Evolutionary conservation across 352 stramenopile genomes (phyloP).

Genomic region (Pythium periplocum): DNA sequence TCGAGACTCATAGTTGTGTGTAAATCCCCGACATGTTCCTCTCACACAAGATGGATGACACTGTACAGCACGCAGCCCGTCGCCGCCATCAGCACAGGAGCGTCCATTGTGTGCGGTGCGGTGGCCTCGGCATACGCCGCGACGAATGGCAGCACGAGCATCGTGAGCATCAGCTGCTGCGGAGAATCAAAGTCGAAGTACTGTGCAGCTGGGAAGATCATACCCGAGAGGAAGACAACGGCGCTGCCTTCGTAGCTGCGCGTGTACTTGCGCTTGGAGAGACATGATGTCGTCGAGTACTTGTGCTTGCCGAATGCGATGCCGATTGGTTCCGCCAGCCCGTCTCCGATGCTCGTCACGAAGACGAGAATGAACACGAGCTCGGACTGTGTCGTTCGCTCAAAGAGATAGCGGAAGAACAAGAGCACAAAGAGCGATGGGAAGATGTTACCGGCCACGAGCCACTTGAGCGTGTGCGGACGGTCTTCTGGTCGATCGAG

Average conservation of each 20-base stretch:
- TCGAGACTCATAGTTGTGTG: too few species aligned
- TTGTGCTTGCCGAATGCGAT: conserved; percentile 64
- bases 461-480: conserved; percentile 83
- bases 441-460: conserved; percentile 79
- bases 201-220: conserved; percentile 81
- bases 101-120: conserved; percentile 83
- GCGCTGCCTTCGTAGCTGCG: conserved; percentile 49
- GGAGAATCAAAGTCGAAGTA: conserved; percentile 72
- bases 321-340: conserved; percentile 45
- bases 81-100: conserved; percentile 80
- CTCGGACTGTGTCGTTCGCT: conserved; percentile 62
- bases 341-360: conserved; percentile 55
- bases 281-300: conserved; percentile 47
- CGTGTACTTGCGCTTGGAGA: conserved; percentile 59
- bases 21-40: too few species aligned
- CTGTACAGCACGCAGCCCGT: conserved; percentile 74
- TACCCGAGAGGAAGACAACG: conserved; percentile 64
- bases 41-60: conserved; percentile 70
- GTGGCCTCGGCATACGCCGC: conserved; percentile 81
- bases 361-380: conserved; percentile 83
- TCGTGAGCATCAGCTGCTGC: conserved; percentile 68
- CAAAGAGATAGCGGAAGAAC: conserved; percentile 85
- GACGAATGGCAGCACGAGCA: conserved; percentile 78
- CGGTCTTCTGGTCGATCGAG: conserved; percentile 79
- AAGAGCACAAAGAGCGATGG: conserved; percentile 79